Evolutionary conservation across 371 early-diverging fungal species (phyloP).

Genomic region (Syncephalastrum monosporum): DNA sequence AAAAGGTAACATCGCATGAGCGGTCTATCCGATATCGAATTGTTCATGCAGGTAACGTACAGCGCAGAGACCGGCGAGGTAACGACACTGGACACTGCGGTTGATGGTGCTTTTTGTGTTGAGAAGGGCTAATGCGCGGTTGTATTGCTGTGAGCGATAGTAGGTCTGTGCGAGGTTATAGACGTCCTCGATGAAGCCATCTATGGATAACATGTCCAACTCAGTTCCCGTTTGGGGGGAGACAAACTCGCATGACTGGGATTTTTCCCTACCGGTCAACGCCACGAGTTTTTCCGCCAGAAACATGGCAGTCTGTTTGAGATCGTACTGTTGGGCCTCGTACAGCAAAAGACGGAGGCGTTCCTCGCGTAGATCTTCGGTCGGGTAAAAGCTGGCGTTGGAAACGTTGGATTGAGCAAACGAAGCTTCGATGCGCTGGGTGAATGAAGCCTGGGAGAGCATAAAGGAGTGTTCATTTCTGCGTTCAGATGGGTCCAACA

Average conservation of each 20-base stretch:
- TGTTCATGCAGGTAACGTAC: conserved; percentile 36
- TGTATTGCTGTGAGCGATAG: conserved; percentile 59
- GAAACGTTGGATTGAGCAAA: neutral
- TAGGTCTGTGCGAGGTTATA: conserved; percentile 62
- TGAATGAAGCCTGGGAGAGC: conserved; percentile 8
- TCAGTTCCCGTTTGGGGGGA: too few relatives aligned
- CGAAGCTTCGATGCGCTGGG: conserved; percentile 1
- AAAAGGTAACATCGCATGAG: conserved; percentile 9
- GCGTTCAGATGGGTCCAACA: conserved; percentile 1
- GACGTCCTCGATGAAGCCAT: conserved; percentile 30
- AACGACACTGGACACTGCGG: conserved; percentile 58
- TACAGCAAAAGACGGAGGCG: conserved; percentile 14
- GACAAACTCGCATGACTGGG: too few relatives aligned
- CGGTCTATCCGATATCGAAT: conserved; percentile 1
- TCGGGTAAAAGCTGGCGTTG: conserved; percentile 2
- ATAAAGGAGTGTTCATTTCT: conserved; percentile 6
- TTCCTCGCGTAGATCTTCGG: conserved; percentile 14
- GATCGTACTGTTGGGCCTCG: conserved; percentile 16
- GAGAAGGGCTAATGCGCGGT: conserved; percentile 57
- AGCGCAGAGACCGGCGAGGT: conserved; percentile 62
- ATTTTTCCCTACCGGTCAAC: conserved; percentile 3
- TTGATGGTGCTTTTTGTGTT: conserved; percentile 46
- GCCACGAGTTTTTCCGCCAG: conserved; percentile 12
- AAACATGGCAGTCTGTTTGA: conserved; percentile 14
- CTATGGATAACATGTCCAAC: neutral